Evolutionary conservation across 2,329 filamentous ascomycete species (phyloP).

Genomic region (Fusarium marasasianum): DNA sequence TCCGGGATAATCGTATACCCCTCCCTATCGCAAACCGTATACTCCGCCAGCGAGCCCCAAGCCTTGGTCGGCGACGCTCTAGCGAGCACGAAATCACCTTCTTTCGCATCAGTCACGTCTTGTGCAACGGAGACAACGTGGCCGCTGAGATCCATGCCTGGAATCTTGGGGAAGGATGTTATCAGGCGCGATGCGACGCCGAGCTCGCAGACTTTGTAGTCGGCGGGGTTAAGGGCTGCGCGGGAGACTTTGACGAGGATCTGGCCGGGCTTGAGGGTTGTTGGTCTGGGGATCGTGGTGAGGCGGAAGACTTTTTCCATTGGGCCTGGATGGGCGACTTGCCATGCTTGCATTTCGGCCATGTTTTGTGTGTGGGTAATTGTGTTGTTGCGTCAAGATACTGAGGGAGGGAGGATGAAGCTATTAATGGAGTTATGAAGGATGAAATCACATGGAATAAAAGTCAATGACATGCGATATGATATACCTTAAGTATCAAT

Average conservation of each 20-base stretch:
- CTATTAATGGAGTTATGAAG: background rate
- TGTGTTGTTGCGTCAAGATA: background rate
- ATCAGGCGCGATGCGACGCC: conserved; percentile 49
- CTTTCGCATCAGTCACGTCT: conserved; percentile 43
- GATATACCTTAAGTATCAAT: background rate
- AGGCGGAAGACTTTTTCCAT: conserved; percentile 40
- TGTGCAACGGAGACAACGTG: conserved; percentile 51
- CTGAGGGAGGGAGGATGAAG: background rate
- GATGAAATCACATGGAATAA: background rate
- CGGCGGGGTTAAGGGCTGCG: conserved; percentile 58
- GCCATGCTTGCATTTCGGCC: conserved; percentile 45
- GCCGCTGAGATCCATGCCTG: conserved; percentile 63
- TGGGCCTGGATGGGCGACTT: conserved; percentile 38
- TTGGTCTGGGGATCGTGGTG: conserved; percentile 26
- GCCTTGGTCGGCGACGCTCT: conserved; percentile 41
- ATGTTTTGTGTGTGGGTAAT: background rate
- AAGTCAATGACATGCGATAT: background rate
- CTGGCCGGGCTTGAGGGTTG: conserved; percentile 40
- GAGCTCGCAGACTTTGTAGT: conserved; percentile 59
- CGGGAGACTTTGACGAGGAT: conserved; percentile 56
- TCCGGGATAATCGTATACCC: conserved; percentile 51
- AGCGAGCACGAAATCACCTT: conserved; percentile 58
- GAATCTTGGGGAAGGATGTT: conserved; percentile 52
- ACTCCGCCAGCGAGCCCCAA: conserved; percentile 57
- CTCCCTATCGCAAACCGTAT: conserved; percentile 47